Percentiles rank a stretch among this genome's conserved stretches.
These are phyloP conservation scores for Neurospora sp. DNA, from an alignment of 2,329 filamentous ascomycete species.

Conservation along the genomic window DNA sequence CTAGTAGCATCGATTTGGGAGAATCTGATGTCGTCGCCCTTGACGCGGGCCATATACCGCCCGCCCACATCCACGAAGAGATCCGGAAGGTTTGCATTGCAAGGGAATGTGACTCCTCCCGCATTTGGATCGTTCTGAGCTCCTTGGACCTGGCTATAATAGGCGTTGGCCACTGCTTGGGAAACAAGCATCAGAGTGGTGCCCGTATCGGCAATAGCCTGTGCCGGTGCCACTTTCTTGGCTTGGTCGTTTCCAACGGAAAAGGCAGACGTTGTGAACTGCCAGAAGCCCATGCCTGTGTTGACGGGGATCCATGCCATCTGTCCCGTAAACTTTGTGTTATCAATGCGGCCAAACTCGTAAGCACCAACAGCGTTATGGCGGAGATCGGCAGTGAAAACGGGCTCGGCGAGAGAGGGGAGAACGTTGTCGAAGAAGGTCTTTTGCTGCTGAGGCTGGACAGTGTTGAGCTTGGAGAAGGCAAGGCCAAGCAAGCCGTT, in stretches of 20 bases:
- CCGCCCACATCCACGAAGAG: conserved; percentile 47
- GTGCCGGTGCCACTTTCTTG: conserved; percentile 26
- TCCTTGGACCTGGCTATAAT: conserved; percentile 37
- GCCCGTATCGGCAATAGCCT: conserved; percentile 48
- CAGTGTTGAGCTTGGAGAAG: conserved; percentile 55
- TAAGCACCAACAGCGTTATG: conserved; percentile 53
- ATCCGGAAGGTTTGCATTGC: conserved; percentile 35
- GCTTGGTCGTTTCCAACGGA: conserved; percentile 37
- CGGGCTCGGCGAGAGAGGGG: conserved; percentile 47
- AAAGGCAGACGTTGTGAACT: conserved; percentile 50
- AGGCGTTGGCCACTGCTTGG: conserved; percentile 36
- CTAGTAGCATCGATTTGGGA: conserved; percentile 38
- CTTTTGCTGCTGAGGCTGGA: conserved; percentile 52
- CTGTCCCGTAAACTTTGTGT: conserved; percentile 49
- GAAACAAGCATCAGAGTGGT: conserved; percentile 56
- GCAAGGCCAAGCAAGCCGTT: conserved; percentile 63
- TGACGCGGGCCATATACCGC: conserved; percentile 45
- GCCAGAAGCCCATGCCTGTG: conserved; percentile 57
- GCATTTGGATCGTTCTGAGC: conserved; percentile 29
- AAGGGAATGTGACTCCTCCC: conserved; percentile 39
- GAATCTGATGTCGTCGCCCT: conserved; percentile 45
- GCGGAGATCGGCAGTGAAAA: conserved; percentile 64
- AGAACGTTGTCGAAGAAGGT: conserved; percentile 68
- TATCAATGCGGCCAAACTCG: conserved; percentile 65
- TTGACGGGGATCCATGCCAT: conserved; percentile 56